Conservation (phyloP, 73 alveolate genomes). For the Symbiodinium natans region DNA sequence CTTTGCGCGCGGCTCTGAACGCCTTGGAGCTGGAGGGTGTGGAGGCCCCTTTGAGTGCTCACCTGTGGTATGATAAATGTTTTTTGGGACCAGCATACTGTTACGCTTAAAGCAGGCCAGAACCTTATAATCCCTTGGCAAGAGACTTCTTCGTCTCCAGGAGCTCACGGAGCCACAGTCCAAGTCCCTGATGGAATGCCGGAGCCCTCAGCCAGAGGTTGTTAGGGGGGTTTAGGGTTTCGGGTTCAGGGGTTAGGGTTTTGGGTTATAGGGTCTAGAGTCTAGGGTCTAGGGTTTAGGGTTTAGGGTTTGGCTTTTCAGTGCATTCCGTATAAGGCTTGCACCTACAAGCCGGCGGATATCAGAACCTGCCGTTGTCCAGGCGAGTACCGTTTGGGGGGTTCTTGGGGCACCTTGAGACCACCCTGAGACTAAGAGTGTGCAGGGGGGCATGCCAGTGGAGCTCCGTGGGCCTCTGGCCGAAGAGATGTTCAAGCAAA, state of each 20-base stretch:
- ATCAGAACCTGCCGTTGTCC: not conserved
- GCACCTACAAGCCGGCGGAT: not conserved
- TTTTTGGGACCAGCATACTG: too few relatives aligned
- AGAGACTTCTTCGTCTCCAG: not conserved
- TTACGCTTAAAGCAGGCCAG: not conserved
- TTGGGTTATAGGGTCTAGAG: too few relatives aligned
- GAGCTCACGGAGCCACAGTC: slow-evolving; percentile 65
- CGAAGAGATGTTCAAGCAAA: too few relatives aligned
- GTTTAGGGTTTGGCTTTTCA: too few relatives aligned
- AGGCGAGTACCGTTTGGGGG: not conserved
- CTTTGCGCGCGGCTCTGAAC: slow-evolving; percentile 35
- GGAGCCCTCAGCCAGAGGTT: not conserved
- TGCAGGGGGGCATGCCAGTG: too few relatives aligned
- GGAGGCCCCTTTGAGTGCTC: slow-evolving; percentile 30
- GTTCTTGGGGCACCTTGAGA: not conserved
- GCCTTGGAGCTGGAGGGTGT: slow-evolving; percentile 77
- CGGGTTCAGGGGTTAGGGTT: not conserved
- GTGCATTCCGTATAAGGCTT: not conserved
- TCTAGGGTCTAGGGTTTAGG: too few relatives aligned
- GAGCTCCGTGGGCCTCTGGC: too few relatives aligned
- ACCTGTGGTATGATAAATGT: too few relatives aligned
- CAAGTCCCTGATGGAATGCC: slow-evolving; percentile 57
- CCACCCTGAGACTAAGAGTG: not conserved
- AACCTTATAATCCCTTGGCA: too few relatives aligned
- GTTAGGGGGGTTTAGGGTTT: not conserved